Evolutionary conservation across 1,284 basidiomycete species (phyloP), one percentile per base, ranked within the genome.

Genomic region (Sanghuangporus baumii): DNA sequence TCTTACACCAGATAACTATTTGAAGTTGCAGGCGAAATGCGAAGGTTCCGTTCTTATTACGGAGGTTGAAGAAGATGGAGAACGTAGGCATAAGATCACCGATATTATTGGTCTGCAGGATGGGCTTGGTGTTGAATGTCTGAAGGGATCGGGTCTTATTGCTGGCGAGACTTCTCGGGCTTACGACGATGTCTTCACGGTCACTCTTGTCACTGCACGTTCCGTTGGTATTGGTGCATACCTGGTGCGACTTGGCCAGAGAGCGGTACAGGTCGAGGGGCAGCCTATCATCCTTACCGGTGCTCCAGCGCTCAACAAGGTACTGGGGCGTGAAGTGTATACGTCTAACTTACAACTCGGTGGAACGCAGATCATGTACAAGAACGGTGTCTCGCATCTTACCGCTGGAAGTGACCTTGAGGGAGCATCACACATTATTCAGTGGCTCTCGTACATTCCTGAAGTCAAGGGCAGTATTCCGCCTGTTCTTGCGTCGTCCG

Each of bases 201-300:
- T 98, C 74, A 99, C 97, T 20, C 88, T 99, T 71, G 96, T 99
- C 69, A 98, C 96, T 50, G 97, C 96, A 69, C 93, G 97, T 61
- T 98, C 96, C 5, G 97, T 99, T 69, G 97, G 97, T 78, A 99
- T 99, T 71, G 97, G 97, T 73, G 97, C 97, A 43, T 99, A 99
- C 77, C 91, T 99, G 62, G 96, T 99, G 62, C 94, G 97, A 70
- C 86, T 99, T 47, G 97, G 97, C 70, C 93, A 99, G 79, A 91
- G 97, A 71, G 93, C 97, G 3, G 94, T 99, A 58, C 97, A 99
- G 76, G 97, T 99, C 61, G 97, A 98, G 77, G 96, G 96, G 55
- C 96, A 98, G 72, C 97, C 97, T 1, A 98, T 99, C 79, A 99
- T 99, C 75, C 86, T 99, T 65, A 99, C 97, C 12, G 97, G 97